Evolutionary conservation across 108 stramenopile genomes (phyloP).

Genomic region (Cyclotella sp.): DNA sequence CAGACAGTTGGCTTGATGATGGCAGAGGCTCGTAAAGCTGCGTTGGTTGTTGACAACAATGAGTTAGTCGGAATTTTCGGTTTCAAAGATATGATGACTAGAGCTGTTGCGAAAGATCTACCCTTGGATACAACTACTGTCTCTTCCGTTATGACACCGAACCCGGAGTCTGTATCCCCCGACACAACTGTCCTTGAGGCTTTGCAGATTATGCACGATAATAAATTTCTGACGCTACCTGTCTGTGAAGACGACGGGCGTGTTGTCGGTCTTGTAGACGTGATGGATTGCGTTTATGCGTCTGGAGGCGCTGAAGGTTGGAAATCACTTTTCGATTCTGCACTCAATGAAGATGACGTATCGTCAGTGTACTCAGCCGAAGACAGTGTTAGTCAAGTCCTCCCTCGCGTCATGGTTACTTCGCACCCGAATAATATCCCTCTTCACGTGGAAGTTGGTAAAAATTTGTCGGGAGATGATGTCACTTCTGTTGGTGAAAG

Average conservation of each 20-base stretch:
- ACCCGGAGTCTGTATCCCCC: conserved; percentile 90
- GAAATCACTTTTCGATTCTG: conserved; percentile 48
- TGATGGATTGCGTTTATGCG: conserved; percentile 93
- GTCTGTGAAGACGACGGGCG: conserved; percentile 83
- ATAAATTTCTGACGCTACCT: conserved; percentile 93
- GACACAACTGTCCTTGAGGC: conserved; percentile 91
- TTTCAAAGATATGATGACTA: conserved; percentile 93
- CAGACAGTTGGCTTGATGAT: conserved; percentile 82
- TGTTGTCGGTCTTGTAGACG: conserved; percentile 94
- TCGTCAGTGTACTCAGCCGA: conserved; percentile 48
- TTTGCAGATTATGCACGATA: conserved; percentile 91
- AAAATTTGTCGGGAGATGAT: conserved; percentile 42
- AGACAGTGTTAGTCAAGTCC: conserved; percentile 38
- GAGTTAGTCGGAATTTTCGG: conserved; percentile 90
- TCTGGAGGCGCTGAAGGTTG: conserved; percentile 89
- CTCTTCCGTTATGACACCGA: conserved; percentile 87
- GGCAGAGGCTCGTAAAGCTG: conserved; percentile 86
- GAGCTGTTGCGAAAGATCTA: conserved; percentile 86
- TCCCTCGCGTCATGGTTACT: conserved; percentile 38
- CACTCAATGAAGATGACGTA: conserved; percentile 44
- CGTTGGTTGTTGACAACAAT: conserved; percentile 81
- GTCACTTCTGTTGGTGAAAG: conserved; percentile 60
- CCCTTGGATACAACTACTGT: conserved; percentile 77
- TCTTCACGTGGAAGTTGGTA: conserved; percentile 72
- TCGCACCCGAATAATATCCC: conserved; percentile 74